Evolutionary conservation across 306 rosid genomes (phyloP).

Genomic region (Oemleria cerasiformis): DNA sequence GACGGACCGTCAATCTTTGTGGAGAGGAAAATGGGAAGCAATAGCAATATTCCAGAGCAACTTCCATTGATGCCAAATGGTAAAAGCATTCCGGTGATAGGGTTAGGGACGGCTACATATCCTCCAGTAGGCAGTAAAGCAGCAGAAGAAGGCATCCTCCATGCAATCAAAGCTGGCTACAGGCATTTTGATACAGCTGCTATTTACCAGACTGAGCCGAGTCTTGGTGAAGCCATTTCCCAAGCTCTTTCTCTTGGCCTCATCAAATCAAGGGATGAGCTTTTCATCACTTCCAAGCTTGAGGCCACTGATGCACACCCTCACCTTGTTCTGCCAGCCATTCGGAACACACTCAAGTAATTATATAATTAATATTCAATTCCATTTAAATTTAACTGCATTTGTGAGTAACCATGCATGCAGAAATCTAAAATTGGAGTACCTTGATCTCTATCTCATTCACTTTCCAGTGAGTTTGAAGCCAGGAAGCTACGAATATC

Average conservation of each 20-base stretch:
- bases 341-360: conserved; percentile 39
- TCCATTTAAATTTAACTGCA: no score
- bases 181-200: conserved; percentile 35
- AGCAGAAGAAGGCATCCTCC: conserved; percentile 20
- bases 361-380: neutral
- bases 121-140: neutral
- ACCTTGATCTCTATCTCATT: conserved; percentile 21
- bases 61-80: neutral
- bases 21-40: neutral
- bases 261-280: conserved; percentile 43
- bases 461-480: conserved; percentile 21
- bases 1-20: neutral
- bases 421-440: conserved; percentile 26
- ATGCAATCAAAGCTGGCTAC: conserved; percentile 36
- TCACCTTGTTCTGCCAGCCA: conserved; percentile 51
- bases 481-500: neutral
- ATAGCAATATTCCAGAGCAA: neutral
- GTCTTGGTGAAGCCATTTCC: conserved; percentile 29
- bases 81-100: conserved; percentile 25
- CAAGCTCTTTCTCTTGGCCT: conserved; percentile 39
- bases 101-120: conserved; percentile 28
- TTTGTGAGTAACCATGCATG: neutral
- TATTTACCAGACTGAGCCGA: conserved; percentile 24
- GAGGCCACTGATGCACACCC: conserved; percentile 42
- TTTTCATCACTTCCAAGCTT: conserved; percentile 63